Base-by-base conservation (phyloP, 1,284 basidiomycete species). In the Ceratobasidium sp. region DNA sequence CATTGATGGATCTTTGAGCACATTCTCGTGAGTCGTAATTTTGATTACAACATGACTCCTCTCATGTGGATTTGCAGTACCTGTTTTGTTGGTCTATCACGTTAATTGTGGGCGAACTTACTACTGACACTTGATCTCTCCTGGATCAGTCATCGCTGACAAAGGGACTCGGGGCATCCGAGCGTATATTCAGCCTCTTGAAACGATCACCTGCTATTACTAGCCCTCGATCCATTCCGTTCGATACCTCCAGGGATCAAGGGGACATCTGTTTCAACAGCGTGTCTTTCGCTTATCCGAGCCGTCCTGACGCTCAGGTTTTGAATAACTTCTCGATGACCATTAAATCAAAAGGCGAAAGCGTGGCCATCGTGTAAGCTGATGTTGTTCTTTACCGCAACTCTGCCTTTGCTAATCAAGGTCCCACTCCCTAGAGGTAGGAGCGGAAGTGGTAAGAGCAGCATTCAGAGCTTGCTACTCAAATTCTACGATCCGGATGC, bases 361-460 rank as follows among this genome's bases (percentile, higher is more conserved):
- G 94, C 80, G 92, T 97, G 53, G 96, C 95, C 2, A 91, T 99
- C 67, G 96, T 98, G 92, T 96, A 83, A 81, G 94, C 42, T 17
- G 42, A 45, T 45, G 17, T 45, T 88, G 5, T 20, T n/a, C n/a
- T n/a, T n/a, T n/a, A n/a, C n/a, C 20, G 64, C 10, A 45, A 45
- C 10, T 11, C 11, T 20, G 8, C 7, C 8, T 7, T 8, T 53
- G 20, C 20, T 23, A 63, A 42, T 17, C 10, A 11, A 45, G 2
- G 42, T 45, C 17, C 11, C 17, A 45, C 42, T 45, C 11, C 10
- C 42, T 45, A 45, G 42, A 45, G 42, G 42, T 17, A 90, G 90
- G 82, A 95, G 94, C 80, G 95, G 95, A 15, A 92, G 94, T 77
- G 95, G 95, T 73, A 99, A 99, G 86, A 96, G 93, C 17, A 97